Evolutionary conservation across 768 basidiomycete genomes (phyloP), one percentile per base, ranked within the genome.

Genomic region (Nevesoporus exiguus): DNA sequence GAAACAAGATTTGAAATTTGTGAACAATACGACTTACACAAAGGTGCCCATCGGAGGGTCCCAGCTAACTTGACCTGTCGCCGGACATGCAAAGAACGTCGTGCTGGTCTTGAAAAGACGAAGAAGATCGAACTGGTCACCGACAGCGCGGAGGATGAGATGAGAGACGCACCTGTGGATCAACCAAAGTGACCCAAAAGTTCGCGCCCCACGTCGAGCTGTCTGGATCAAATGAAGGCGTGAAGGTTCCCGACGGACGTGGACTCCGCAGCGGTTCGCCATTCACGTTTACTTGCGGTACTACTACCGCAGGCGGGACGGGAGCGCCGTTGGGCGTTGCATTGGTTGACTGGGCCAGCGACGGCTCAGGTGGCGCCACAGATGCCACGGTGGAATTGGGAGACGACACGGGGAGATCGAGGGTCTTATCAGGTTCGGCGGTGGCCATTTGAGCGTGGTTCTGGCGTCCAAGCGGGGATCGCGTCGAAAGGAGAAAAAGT

Each of bases 171-270:
- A 90, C 93, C 79, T 90, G 84, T 25, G 94, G 94, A 77, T 97
- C 93, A 45, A 88, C 80, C 49, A 96, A 77, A 7, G 94, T 95
- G 7, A 96, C 91, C 94, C 94, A 97, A 67, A 97, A 96, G 69
- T 93, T 86, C 25, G 88, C 82, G 5, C 91, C 92, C 92, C 92
- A 94, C 27, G 79, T 80, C 56, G 80, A 71, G 60, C 79, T 80
- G 29, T 72, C 70, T 4, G 62, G 54, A 55, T 71, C 71, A 27
- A 58, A 49, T 0, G 60, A 47, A 2, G 43, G 21, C 3, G 27
- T 14, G n/a, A 64, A 62, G 3, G 57, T 60, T 27, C 56, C 66
- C n/a, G 71, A 70, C 8, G 66, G 71, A 31, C 70, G 66, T 43
- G 66, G 70, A 49, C 66, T 73, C 37, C 56, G 58, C 11, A 71